Evolutionary conservation across 106 monocot species (phyloP).

Genomic region (Dendrobium huoshanense): DNA sequence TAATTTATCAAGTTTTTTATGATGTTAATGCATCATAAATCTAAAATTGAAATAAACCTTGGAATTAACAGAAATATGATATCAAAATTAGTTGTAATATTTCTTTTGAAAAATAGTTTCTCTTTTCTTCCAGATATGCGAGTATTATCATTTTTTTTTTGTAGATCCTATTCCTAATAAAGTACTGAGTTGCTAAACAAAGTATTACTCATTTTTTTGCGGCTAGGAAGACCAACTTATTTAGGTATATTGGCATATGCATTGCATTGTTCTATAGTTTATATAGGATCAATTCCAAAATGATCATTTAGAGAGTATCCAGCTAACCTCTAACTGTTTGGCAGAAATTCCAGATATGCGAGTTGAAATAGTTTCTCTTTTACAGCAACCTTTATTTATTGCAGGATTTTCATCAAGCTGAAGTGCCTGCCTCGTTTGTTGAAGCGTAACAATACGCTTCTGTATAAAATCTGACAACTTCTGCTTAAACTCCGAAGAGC

Average conservation of each 20-base stretch:
- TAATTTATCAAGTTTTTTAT: too few relatives aligned
- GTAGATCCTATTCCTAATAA: too few relatives aligned
- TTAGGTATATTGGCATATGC: not conserved
- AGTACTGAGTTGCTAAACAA: not conserved
- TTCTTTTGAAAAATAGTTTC: too few relatives aligned
- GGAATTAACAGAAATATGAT: too few relatives aligned
- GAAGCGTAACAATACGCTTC: slow-evolving; percentile 25
- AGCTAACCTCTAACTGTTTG: slow-evolving; percentile 73
- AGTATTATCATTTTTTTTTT: too few relatives aligned
- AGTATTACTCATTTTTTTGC: not conserved
- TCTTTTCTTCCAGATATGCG: too few relatives aligned
- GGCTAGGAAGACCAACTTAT: not conserved
- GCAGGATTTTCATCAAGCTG: slow-evolving; percentile 42
- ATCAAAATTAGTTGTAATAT: too few relatives aligned
- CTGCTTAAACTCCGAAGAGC: slow-evolving; percentile 58
- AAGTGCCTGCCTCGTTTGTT: slow-evolving; percentile 42
- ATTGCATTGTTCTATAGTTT: not conserved
- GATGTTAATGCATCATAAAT: too few relatives aligned
- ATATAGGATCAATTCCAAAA: not conserved
- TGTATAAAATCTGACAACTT: slow-evolving; percentile 47
- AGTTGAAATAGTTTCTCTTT: slow-evolving; percentile 48
- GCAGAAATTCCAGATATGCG: slow-evolving; percentile 75
- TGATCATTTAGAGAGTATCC: not conserved
- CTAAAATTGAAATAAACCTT: too few relatives aligned
- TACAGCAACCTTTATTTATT: slow-evolving; percentile 16